Base-by-base conservation (phyloP, 768 basidiomycete species). In the Mycena galopus region DNA sequence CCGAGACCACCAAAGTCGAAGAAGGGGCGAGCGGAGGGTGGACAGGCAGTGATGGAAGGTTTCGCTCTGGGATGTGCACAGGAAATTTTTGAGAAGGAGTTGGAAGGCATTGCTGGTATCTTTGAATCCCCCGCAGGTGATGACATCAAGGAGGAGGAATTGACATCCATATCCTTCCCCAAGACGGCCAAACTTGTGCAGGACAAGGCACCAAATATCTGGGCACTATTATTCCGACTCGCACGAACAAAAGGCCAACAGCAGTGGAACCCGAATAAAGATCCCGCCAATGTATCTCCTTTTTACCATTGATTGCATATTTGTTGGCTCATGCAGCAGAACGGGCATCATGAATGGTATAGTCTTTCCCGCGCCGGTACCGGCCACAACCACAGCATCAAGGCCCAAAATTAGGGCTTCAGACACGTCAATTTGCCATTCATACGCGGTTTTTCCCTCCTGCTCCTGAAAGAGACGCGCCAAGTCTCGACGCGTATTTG, bases 341-440 rank as follows among this genome's bases (percentile, higher is more conserved):
- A 82, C 63, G 0, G 79, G 81, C 76, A 84, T 73, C 67, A 82
- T 75, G 69, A 83, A 85, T 0, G 83, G 82, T 42, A 84, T 81
- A 1, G 84, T 83, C 69, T 85, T 84, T 25, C 84, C 82, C 1
- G 78, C 73, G 7, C 82, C 82, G 16, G 82, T 83, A n/a, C 81
- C 83, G n/a, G 82, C 81, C 35, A 85, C 80, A 0, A 84, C 80
- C 2, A 79, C 62, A 27, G 69, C 73, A 71, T 85, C 82, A 1
- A 85, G 73, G 4, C 81, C 80, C 1, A 84, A 72, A 4, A 82
- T 42, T 21, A 83, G 17, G 1, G 82, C 81, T 75, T 85, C 84
- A 0, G 81, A 59, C 3, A 83, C 80, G 71, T 86, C 83, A 12
- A 85, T 69, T 72, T 86, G 85, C 84, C 85, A 86, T 2, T 75